Conservation (phyloP, 495 filamentous ascomycete species). For the Penicillium diatomitis region DNA sequence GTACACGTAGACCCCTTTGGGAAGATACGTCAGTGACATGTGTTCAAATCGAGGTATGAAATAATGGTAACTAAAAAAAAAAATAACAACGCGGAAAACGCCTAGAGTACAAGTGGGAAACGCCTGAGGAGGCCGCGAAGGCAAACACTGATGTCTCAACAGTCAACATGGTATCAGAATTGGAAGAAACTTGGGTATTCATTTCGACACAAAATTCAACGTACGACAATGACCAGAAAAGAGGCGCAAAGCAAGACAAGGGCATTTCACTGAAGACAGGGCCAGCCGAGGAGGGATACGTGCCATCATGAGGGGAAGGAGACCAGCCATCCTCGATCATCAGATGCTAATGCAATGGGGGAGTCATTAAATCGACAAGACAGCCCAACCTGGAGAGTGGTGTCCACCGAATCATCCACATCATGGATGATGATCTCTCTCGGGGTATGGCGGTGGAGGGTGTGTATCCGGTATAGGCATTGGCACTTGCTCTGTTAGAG, state of each 20-base stretch:
- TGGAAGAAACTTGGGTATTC: conserved; percentile 15
- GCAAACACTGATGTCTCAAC: neutral
- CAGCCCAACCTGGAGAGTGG: too few species aligned
- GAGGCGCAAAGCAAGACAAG: neutral
- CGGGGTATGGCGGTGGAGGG: conserved; percentile 22
- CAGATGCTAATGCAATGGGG: neutral
- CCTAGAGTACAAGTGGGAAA: conserved; percentile 11
- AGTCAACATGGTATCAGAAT: conserved; percentile 1
- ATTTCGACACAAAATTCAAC: conserved; percentile 11
- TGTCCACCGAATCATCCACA: neutral
- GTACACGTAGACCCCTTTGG: too few species aligned
- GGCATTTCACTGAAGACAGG: conserved; percentile 1
- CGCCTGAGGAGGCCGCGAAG: conserved; percentile 1
- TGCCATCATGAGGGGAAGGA: conserved; percentile 11
- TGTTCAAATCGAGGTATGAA: too few species aligned
- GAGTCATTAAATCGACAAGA: neutral
- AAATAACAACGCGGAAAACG: neutral
- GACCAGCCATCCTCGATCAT: conserved; percentile 1
- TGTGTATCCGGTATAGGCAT: conserved; percentile 30
- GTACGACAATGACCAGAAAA: conserved; percentile 4
- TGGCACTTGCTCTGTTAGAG: conserved; percentile 23
- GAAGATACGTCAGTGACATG: too few species aligned
- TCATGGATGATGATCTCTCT: conserved; percentile 15
- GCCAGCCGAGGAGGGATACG: conserved; percentile 8
- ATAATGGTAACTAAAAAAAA: too few species aligned